Conservation (phyloP, 2,329 filamentous ascomycete species). For the Diplodia intermedia region DNA sequence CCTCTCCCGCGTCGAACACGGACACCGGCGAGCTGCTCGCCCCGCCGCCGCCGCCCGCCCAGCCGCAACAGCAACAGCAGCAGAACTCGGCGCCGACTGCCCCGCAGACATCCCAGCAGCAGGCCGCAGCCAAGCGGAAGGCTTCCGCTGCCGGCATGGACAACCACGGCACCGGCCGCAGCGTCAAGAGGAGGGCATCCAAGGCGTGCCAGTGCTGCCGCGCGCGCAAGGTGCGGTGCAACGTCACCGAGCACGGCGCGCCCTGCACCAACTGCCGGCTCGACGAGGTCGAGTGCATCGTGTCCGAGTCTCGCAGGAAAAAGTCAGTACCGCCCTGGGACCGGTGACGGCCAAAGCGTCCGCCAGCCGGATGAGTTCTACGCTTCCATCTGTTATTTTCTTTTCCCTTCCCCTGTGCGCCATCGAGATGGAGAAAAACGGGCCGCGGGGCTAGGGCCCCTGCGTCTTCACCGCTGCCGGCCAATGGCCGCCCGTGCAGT, state of each 20-base stretch:
- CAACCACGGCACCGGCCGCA: conserved; percentile 56
- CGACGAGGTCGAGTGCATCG: conserved; percentile 76
- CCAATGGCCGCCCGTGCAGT: conserved; percentile 23
- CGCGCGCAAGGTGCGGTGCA: conserved; percentile 88
- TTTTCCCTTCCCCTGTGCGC: conserved; percentile 25
- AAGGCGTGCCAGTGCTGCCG: conserved; percentile 90
- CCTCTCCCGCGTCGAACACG: conserved; percentile 30
- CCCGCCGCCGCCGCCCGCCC: neutral
- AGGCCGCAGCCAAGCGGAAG: conserved; percentile 61
- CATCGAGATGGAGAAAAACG: conserved; percentile 18
- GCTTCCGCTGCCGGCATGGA: conserved; percentile 63
- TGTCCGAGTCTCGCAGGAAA: conserved; percentile 78
- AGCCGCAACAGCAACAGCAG: conserved; percentile 5
- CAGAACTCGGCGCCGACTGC: neutral
- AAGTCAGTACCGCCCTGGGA: conserved; percentile 65
- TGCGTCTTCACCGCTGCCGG: conserved; percentile 20
- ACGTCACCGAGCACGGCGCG: conserved; percentile 84
- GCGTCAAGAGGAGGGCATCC: conserved; percentile 84
- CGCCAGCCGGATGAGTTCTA: conserved; percentile 4
- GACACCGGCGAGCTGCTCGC: conserved; percentile 16
- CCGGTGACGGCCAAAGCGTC: no score
- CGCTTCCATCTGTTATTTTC: neutral
- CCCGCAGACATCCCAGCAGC: conserved; percentile 17
- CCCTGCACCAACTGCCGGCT: conserved; percentile 88
- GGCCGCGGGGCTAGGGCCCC: conserved; percentile 19